Percentiles rank a stretch among this genome's conserved stretches.
These are phyloP conservation scores for Aspergillus avenaceus DNA, from an alignment of 495 filamentous ascomycete genomes.

Conservation along the genomic window DNA sequence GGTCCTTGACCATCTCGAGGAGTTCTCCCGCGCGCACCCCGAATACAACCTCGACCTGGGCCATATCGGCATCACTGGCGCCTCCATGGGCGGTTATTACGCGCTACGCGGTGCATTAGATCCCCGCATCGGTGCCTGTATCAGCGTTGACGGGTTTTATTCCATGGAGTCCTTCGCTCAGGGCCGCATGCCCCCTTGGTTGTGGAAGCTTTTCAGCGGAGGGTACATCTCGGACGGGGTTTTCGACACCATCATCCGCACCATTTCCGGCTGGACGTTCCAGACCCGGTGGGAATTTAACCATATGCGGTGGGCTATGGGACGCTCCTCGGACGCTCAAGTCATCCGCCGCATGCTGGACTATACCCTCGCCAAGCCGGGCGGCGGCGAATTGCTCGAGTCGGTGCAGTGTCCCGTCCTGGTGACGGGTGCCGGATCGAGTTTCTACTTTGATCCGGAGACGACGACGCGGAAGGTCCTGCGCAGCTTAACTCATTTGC, in stretches of 20 bases:
- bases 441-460: slow-evolving; percentile 3
- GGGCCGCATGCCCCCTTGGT: slow-evolving; percentile 19
- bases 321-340: not conserved
- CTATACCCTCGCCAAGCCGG: slow-evolving; percentile 1
- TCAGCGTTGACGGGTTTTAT: slow-evolving; percentile 37
- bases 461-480: not conserved
- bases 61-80: slow-evolving; percentile 34
- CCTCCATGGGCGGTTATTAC: slow-evolving; percentile 42
- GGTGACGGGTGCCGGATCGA: slow-evolving; percentile 10
- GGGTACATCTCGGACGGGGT: slow-evolving; percentile 12
- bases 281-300: slow-evolving; percentile 33
- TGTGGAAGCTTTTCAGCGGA: slow-evolving; percentile 18
- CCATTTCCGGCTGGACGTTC: slow-evolving; percentile 14
- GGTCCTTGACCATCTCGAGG: slow-evolving; percentile 29
- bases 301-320: slow-evolving; percentile 8
- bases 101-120: slow-evolving; percentile 27
- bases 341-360: slow-evolving; percentile 1
- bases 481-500: not conserved
- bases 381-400: not conserved
- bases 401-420: slow-evolving; percentile 8
- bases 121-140: slow-evolving; percentile 34
- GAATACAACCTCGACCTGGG: slow-evolving; percentile 41
- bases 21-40: slow-evolving; percentile 7
- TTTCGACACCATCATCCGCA: slow-evolving; percentile 15
- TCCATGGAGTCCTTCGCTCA: slow-evolving; percentile 28